Base-by-base conservation (phyloP, 1,139 yeast species). In the Pichia sp. region DNA sequence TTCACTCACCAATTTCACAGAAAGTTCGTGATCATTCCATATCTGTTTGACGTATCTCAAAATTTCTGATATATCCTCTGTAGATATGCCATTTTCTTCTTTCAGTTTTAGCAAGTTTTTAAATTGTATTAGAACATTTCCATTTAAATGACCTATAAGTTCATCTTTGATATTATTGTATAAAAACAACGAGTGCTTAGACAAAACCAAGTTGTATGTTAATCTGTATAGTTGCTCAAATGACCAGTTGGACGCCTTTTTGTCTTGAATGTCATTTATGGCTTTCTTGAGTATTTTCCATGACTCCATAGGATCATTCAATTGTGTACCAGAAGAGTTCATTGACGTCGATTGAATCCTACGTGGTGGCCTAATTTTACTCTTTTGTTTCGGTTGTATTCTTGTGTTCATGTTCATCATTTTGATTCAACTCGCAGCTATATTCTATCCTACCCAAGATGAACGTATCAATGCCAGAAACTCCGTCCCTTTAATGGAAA, bases 221-320 rank as follows among this genome's bases (percentile, higher is more conserved):
- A 82, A 78, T 43, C 95, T 69, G 61, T 92, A 92, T 2, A 92
- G 71, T 53, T 81, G 86, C 55, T 88, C 96, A 59, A 86, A 92
- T 1, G 95, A 85, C 33, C 90, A 68, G 48, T 76, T 74, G 4
- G 87, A 78, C 9, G 88, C 90, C 58, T 85, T 79, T 54, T 83
- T 81, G 42, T 73, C 70, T 56, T 83, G 85, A 45, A 92, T 90
- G 57, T 84, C 87, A 29, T 65, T 66, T 38, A 92, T 81, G 32
- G 97, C 97, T 38, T 76, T 71, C n/a, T 83, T 67, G 33, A 92
- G 68, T 1, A 78, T 67, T 3, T 61, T 56, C 97, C 97, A 90
- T 1, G 86, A 72, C 44, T 77, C 72, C 27, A 79, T 80, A 54
- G 79, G 81, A 54, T 83, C 85, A 16, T 16, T 16, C 23, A 16